phyloP scores from a whole-genome alignment of 495 filamentous ascomycete species.

The Hypomontagnella submonticulosa region DNA sequence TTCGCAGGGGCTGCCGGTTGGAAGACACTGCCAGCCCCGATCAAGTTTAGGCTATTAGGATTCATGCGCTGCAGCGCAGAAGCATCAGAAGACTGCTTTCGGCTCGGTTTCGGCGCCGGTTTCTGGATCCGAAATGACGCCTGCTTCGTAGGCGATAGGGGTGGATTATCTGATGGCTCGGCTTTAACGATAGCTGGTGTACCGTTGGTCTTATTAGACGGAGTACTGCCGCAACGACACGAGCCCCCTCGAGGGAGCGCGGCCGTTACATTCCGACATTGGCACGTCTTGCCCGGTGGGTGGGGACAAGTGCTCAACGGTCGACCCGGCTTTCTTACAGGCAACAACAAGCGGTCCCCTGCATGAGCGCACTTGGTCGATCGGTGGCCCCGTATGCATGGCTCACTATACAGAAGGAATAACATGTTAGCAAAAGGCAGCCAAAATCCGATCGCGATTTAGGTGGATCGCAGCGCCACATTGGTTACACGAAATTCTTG shows the following conservation, averaged over 20 bases:
- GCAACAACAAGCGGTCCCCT: conserved; percentile 76
- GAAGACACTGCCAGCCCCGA: conserved; percentile 6
- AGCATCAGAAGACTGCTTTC: conserved; percentile 59
- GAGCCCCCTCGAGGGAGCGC: conserved; percentile 63
- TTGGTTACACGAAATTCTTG: conserved; percentile 25
- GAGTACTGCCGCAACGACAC: conserved; percentile 56
- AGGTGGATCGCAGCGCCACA: conserved; percentile 16
- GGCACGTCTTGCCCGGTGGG: conserved; percentile 65
- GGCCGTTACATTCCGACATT: conserved; percentile 60
- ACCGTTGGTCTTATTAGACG: conserved; percentile 24
- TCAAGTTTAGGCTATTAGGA: conserved; percentile 54
- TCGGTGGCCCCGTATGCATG: conserved; percentile 87
- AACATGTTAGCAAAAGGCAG: conserved; percentile 38
- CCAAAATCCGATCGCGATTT: conserved; percentile 1
- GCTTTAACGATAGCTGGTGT: conserved; percentile 42
- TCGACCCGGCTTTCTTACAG: conserved; percentile 82
- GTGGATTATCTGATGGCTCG: conserved; percentile 39
- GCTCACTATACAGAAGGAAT: conserved; percentile 64
- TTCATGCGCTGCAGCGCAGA: conserved; percentile 59
- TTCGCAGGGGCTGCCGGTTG: conserved; percentile 9
- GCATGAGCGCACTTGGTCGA: conserved; percentile 85
- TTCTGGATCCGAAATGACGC: conserved; percentile 59
- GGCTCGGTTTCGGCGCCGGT: conserved; percentile 42
- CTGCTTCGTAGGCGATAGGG: conserved; percentile 48
- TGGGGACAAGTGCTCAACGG: conserved; percentile 83